phyloP scores from a whole-genome alignment of 148 eudicot species.

The Pharnaceum exiguum region DNA sequence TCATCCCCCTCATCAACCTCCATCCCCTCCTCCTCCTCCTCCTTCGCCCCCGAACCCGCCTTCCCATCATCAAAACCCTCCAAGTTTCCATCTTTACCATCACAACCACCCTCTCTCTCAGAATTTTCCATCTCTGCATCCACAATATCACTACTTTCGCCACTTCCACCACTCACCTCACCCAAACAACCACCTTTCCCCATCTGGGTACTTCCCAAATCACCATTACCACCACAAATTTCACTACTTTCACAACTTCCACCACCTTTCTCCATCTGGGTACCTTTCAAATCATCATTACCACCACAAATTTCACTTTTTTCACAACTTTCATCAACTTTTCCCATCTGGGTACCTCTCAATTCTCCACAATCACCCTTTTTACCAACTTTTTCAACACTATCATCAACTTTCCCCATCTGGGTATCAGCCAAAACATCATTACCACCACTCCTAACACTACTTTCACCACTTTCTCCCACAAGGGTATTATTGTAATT shows the following conservation, averaged over 20 bases:
- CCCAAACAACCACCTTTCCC: not conserved
- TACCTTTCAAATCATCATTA: not conserved
- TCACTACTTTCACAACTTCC: not conserved
- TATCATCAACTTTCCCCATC: conserved; percentile 6
- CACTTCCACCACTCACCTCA: not conserved
- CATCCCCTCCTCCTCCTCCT: conserved; percentile 35
- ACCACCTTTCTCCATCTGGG: conserved; percentile 3
- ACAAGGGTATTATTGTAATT: conserved; percentile 13
- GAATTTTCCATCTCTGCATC: conserved; percentile 3
- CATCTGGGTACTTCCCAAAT: not conserved
- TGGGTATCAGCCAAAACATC: conserved; percentile 6
- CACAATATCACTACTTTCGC: not conserved
- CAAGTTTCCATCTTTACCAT: conserved; percentile 8
- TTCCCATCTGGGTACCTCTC: not conserved
- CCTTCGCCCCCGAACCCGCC: conserved; percentile 47
- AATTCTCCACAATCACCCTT: not conserved
- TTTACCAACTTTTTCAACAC: not conserved
- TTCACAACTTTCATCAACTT: not conserved
- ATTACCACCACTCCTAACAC: not conserved
- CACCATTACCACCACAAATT: not conserved
- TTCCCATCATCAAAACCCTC: conserved; percentile 29
- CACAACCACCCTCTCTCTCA: conserved; percentile 9
- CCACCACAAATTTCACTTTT: not conserved
- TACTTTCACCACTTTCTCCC: not conserved
- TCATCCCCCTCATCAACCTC: conserved; percentile 48